Base-by-base conservation (phyloP, 306 rosid species). In the Bauhinia variegata region DNA sequence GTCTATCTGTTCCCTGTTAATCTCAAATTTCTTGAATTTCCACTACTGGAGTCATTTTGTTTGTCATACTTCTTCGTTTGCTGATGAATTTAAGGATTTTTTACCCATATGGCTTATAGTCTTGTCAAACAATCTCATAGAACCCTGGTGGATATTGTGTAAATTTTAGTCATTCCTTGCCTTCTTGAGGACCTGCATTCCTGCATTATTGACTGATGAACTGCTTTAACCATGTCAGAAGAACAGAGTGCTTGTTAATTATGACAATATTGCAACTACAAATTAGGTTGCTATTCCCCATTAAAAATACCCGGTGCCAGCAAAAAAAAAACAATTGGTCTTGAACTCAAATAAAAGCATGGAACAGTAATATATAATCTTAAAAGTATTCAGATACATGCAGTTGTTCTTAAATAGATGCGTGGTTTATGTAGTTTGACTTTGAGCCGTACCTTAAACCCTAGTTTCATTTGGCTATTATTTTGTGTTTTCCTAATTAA, bases 1-100 rank as follows among this genome's bases (percentile, higher is more conserved):
- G 34, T 46, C 37, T 37, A 8, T 50, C 52, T 71, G 57, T 46
- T 64, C 63, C 59, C 12, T 50, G 43, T 60, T 52, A 59, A 63
- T 13, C 23, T 62, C 18, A 38, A 6, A 48, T 69, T 43, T 71
- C 64, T 74, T n/a, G 18, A 68, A 41, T 56, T 47, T 74, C 53
- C 51, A 36, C 55, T 37, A 39, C 37, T 19, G 32, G 43, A 37
- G 51, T 72, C 44, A 50, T 73, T 73, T 66, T 28, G 39, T 57
- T 63, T 58, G 18, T 11, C 28, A 54, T 37, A 48, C 31, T 60
- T 78, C 4, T 50, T 34, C 30, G 49, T 31, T 28, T 71, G 42
- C 32, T 11, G 28, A 41, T 28, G 47, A 14, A 37, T 16, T 18
- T 34, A 48, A 49, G n/a, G 56, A 49, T 18, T 63, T 9, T 38